Percentiles rank a stretch among this genome's conserved stretches.
phyloP scores from a whole-genome alignment of 768 basidiomycete species.

The Podaxis sp. region DNA sequence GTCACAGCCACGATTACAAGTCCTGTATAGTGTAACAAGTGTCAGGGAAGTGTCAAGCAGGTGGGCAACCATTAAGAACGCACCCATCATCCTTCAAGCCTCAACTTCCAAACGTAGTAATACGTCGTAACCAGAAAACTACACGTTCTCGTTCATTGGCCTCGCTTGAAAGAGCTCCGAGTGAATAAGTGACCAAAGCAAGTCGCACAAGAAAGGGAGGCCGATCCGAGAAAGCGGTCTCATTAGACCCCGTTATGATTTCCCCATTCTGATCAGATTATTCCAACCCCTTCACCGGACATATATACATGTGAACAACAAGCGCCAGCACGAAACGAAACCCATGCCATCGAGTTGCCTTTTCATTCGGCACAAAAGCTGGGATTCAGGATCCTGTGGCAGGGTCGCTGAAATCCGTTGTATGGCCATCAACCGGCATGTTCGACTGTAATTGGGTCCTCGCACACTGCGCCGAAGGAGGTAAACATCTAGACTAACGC shows the following conservation, averaged over 20 bases:
- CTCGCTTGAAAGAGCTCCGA: not conserved
- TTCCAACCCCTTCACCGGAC: not conserved
- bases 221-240: not conserved
- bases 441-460: not conserved
- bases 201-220: not conserved
- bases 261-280: not conserved
- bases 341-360: no score
- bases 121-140: not conserved
- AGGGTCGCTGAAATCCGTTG: not conserved
- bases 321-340: not conserved
- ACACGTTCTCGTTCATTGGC: not conserved
- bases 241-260: not conserved
- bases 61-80: not conserved
- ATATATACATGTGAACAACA: not conserved
- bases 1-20: not conserved
- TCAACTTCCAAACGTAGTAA: not conserved
- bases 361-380: not conserved
- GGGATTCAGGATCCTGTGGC: not conserved
- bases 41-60: not conserved
- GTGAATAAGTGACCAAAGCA: not conserved
- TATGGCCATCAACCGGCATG: not conserved
- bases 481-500: not conserved
- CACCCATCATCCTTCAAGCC: not conserved
- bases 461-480: not conserved
- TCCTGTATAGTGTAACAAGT: not conserved